Conservation (phyloP, 805 yeast species). For the Kuraishia hungarica region DNA sequence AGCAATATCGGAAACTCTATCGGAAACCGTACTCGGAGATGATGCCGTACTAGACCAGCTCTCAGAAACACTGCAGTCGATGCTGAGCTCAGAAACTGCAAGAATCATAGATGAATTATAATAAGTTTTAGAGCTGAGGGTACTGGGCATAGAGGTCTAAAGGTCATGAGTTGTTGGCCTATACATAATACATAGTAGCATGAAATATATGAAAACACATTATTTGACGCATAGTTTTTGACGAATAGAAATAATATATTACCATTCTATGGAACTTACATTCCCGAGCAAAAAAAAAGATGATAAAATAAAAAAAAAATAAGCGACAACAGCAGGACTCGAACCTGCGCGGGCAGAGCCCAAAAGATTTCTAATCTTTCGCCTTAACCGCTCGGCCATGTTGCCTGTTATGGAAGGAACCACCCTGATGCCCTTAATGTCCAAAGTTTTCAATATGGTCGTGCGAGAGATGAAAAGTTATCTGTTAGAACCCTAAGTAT, state of each 20-base stretch:
- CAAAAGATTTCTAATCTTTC: slow-evolving; percentile 54
- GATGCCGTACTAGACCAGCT: not conserved
- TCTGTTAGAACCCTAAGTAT: not conserved
- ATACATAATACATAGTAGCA: too few relatives aligned
- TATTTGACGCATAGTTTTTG: too few relatives aligned
- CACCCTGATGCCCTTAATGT: not conserved
- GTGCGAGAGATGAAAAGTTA: not conserved
- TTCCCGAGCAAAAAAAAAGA: not conserved
- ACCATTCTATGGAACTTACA: too few relatives aligned
- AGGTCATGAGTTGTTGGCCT: too few relatives aligned
- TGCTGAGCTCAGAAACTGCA: not conserved
- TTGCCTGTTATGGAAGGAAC: slow-evolving; percentile 14
- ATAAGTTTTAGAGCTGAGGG: not conserved
- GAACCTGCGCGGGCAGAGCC: slow-evolving; percentile 59
- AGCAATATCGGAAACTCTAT: not conserved
- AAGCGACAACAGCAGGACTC: slow-evolving; percentile 67
- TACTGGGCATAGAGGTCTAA: too few relatives aligned
- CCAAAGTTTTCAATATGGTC: not conserved
- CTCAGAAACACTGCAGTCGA: not conserved
- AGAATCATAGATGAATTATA: not conserved
- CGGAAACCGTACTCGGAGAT: not conserved
- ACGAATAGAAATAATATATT: too few relatives aligned
- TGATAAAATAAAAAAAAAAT: slow-evolving; percentile 17
- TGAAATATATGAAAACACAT: too few relatives aligned
- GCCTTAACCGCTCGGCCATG: slow-evolving; percentile 63